Conservation (phyloP, 257 asterid species). For the Echites panduratus region DNA sequence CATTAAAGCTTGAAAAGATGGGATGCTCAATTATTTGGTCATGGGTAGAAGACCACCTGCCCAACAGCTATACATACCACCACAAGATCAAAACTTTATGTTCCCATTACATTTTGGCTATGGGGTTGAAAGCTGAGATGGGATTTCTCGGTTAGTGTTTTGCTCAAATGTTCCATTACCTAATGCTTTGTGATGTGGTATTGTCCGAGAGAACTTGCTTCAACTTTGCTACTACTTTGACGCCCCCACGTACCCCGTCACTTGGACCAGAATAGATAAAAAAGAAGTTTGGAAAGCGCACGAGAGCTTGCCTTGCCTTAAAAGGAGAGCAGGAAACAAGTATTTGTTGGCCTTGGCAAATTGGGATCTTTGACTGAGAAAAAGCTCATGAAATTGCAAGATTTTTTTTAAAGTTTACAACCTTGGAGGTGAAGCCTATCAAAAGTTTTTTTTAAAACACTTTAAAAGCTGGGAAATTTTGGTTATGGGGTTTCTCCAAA, state of each 20-base stretch:
- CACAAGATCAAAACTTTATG: background rate
- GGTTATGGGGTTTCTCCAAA: slow-evolving; percentile 4
- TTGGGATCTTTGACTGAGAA: slow-evolving; percentile 53
- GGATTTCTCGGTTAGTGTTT: background rate
- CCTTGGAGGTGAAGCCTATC: slow-evolving; percentile 3
- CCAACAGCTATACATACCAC: background rate
- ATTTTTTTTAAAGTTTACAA: background rate
- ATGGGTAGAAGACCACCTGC: background rate
- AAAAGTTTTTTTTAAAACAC: background rate
- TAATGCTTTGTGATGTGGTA: background rate
- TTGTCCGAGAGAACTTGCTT: slow-evolving; percentile 5
- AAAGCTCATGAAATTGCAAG: slow-evolving; percentile 6
- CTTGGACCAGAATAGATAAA: slow-evolving; percentile 25
- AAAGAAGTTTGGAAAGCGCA: slow-evolving; percentile 26
- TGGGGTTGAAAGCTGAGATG: background rate
- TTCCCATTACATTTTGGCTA: background rate
- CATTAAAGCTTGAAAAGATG: background rate
- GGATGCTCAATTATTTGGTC: background rate
- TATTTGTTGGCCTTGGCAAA: slow-evolving; percentile 40
- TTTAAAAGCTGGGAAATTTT: slow-evolving; percentile 1
- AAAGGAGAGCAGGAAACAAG: slow-evolving; percentile 33
- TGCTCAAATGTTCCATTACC: background rate
- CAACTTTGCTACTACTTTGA: background rate
- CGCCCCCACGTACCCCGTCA: slow-evolving; percentile 14
- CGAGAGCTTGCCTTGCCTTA: slow-evolving; percentile 38